phyloP scores from a whole-genome alignment of 495 filamentous ascomycete species.

The Penicillium simplicissimum region DNA sequence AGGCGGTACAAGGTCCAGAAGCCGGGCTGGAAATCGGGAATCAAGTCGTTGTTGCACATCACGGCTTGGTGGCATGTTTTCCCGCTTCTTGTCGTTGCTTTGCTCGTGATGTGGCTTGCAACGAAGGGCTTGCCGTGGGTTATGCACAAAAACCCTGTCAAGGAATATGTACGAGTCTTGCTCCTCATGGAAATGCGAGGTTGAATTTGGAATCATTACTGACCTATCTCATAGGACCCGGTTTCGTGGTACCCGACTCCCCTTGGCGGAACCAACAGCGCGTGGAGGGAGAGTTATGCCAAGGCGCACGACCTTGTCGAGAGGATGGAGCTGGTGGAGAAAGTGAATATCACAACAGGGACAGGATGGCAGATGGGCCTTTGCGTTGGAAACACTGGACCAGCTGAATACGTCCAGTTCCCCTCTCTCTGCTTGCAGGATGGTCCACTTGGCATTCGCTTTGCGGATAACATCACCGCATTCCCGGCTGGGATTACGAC shows the following conservation, averaged over 20 bases:
- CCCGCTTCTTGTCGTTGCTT: slow-evolving; percentile 11
- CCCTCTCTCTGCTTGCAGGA: slow-evolving; percentile 89
- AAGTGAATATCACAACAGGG: slow-evolving; percentile 93
- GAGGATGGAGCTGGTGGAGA: slow-evolving; percentile 84
- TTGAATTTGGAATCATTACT: background rate
- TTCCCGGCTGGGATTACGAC: slow-evolving; percentile 85
- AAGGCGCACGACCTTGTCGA: slow-evolving; percentile 79
- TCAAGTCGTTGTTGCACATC: slow-evolving; percentile 11
- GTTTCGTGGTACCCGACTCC: slow-evolving; percentile 87
- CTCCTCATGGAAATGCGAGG: background rate
- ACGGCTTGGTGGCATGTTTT: slow-evolving; percentile 26
- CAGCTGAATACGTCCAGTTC: slow-evolving; percentile 69
- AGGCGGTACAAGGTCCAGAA: background rate
- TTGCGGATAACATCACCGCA: slow-evolving; percentile 72
- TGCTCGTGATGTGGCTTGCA: slow-evolving; percentile 25
- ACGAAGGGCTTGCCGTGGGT: slow-evolving; percentile 20
- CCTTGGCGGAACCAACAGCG: slow-evolving; percentile 68
- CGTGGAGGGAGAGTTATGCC: slow-evolving; percentile 76
- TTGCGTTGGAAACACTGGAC: slow-evolving; percentile 85
- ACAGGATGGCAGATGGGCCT: slow-evolving; percentile 89
- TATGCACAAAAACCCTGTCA: background rate
- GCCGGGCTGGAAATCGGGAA: slow-evolving; percentile 9
- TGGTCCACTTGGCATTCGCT: slow-evolving; percentile 80
- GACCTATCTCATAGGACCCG: slow-evolving; percentile 33
- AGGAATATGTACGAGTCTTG: slow-evolving; percentile 24